Percentiles rank a stretch among this genome's conserved stretches.
Conservation (phyloP, 495 filamentous ascomycete species). For the Clavariopsis aquatica region DNA sequence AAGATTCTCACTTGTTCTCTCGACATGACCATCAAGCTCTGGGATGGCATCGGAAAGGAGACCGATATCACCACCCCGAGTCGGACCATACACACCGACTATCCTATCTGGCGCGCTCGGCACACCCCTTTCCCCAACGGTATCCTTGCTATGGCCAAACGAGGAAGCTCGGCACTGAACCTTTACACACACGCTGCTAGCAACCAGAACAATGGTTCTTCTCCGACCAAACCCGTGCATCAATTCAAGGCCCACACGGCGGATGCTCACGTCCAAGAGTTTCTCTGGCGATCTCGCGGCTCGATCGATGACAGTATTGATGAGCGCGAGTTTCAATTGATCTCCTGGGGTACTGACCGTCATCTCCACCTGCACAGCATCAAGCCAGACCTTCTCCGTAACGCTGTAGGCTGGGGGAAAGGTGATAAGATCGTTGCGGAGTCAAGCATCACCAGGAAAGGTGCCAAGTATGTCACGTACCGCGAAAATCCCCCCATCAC, state of each 20-base stretch:
- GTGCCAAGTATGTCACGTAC: conserved; percentile 84
- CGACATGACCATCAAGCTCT: conserved; percentile 91
- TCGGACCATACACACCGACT: conserved; percentile 73
- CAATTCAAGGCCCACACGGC: conserved; percentile 80
- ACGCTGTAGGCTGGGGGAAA: conserved; percentile 74
- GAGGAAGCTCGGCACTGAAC: conserved; percentile 79
- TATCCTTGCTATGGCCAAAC: conserved; percentile 86
- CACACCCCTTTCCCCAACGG: conserved; percentile 91
- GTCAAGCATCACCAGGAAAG: conserved; percentile 74
- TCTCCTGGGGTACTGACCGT: conserved; percentile 89
- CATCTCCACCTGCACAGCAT: conserved; percentile 78
- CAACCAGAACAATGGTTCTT: background rate
- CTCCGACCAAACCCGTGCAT: conserved; percentile 60
- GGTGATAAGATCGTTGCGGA: conserved; percentile 64
- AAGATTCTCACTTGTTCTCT: conserved; percentile 83
- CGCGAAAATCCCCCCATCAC: conserved; percentile 24
- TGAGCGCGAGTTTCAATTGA: conserved; percentile 86
- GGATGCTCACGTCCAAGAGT: conserved; percentile 76
- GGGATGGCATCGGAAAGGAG: conserved; percentile 68
- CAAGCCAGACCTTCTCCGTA: conserved; percentile 58
- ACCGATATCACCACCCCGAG: conserved; percentile 59
- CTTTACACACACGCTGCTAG: conserved; percentile 68
- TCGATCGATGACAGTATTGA: conserved; percentile 71
- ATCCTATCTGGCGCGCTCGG: conserved; percentile 90
- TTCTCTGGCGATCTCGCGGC: conserved; percentile 85